Percentiles rank a stretch among this genome's conserved stretches.
Evolutionary conservation across 2,329 filamentous ascomycete species (phyloP).

Genomic region (Fusarium sp.): DNA sequence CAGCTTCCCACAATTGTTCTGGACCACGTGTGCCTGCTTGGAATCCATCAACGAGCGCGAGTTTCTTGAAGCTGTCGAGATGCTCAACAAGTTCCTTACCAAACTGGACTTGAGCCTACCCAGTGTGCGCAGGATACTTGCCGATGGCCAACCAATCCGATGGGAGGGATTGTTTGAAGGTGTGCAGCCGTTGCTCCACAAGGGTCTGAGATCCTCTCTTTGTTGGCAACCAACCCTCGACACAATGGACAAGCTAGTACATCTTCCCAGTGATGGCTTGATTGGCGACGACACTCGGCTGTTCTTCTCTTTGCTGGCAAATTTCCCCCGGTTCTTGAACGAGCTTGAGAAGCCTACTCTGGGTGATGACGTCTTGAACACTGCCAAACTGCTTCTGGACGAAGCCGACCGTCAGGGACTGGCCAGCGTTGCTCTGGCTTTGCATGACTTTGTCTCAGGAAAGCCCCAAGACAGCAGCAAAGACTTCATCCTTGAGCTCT

Average conservation of each 20-base stretch:
- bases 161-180: conserved; percentile 95
- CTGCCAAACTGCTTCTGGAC: conserved; percentile 76
- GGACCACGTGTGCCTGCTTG: conserved; percentile 96
- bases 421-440: conserved; percentile 73
- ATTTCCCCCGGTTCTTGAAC: conserved; percentile 86
- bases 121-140: conserved; percentile 75
- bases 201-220: conserved; percentile 87
- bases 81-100: conserved; percentile 87
- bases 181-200: conserved; percentile 87
- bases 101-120: conserved; percentile 85
- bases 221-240: conserved; percentile 83
- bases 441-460: conserved; percentile 77
- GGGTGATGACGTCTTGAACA: conserved; percentile 68
- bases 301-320: conserved; percentile 90
- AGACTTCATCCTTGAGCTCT: conserved; percentile 81
- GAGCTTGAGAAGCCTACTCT: conserved; percentile 76
- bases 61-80: conserved; percentile 89
- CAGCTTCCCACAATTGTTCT: conserved; percentile 95
- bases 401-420: conserved; percentile 81
- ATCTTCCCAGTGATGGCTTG: conserved; percentile 81
- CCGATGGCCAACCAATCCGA: conserved; percentile 82
- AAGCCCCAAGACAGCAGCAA: conserved; percentile 75
- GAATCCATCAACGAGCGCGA: conserved; percentile 97
- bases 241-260: conserved; percentile 82
- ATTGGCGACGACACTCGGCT: conserved; percentile 86